These are phyloP conservation scores for Bolboschoenoplectus hybrid DNA, from an alignment of 202 grass and related monocot genomes.

Conservation along the genomic window DNA sequence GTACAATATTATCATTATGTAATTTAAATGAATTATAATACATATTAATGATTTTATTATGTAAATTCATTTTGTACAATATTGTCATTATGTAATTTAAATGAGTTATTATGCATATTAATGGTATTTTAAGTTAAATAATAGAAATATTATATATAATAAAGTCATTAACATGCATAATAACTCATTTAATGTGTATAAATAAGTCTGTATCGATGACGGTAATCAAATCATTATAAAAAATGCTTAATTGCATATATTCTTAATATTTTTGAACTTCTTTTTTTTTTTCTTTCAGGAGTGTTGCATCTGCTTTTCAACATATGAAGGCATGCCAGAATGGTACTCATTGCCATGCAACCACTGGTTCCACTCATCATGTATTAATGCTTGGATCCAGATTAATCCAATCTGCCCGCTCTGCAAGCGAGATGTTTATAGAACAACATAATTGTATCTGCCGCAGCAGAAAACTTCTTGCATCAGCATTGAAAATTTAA, in stretches of 20 bases:
- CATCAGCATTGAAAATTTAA: neutral
- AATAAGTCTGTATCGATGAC: too few relatives aligned
- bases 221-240: neutral
- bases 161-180: too few relatives aligned
- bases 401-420: neutral
- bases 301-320: constrained; percentile 6
- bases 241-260: neutral
- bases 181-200: too few relatives aligned
- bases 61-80: too few relatives aligned
- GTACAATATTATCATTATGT: too few relatives aligned
- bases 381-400: neutral
- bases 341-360: constrained; percentile 2
- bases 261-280: neutral
- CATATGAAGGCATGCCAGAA: neutral
- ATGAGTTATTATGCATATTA: too few relatives aligned
- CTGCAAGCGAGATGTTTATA: neutral
- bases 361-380: neutral
- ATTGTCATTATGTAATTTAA: too few relatives aligned
- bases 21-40: too few relatives aligned
- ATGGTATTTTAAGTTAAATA: too few relatives aligned
- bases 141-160: too few relatives aligned
- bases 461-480: neutral
- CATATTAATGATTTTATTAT: too few relatives aligned
- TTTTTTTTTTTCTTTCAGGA: constrained; percentile 14
- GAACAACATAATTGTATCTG: neutral